These are phyloP conservation scores for Rhododendron kiyosumense DNA, from an alignment of 148 eudicot species.

Conservation along the genomic window DNA sequence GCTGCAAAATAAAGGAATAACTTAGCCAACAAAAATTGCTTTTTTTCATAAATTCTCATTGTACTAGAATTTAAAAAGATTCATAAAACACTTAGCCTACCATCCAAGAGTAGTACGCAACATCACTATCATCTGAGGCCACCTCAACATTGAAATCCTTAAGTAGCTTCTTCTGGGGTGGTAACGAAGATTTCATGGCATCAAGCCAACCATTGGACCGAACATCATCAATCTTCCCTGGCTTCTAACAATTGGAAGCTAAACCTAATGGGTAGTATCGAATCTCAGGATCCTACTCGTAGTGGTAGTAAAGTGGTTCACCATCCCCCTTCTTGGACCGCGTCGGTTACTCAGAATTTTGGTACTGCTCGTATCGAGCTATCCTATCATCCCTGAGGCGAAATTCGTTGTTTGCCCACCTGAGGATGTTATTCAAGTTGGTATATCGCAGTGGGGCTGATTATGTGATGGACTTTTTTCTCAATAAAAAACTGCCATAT, in stretches of 20 bases:
- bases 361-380: no score
- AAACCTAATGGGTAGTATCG: no score
- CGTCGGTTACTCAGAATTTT: no score
- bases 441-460: no score
- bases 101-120: slow-evolving; percentile 61
- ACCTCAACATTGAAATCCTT: slow-evolving; percentile 44
- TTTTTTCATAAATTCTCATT: not conserved
- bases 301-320: no score
- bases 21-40: not conserved
- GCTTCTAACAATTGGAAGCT: slow-evolving; percentile 23
- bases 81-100: slow-evolving; percentile 22
- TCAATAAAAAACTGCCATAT: no score
- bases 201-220: slow-evolving; percentile 86
- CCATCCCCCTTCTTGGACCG: no score
- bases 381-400: no score
- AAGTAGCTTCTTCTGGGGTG: slow-evolving; percentile 61
- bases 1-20: slow-evolving; percentile 26
- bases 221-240: slow-evolving; percentile 62
- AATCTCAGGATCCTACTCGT: no score
- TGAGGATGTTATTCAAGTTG: no score
- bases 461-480: no score
- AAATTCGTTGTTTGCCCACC: no score
- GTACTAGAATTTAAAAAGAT: not conserved
- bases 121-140: slow-evolving; percentile 52
- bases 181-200: slow-evolving; percentile 84